Conservation (phyloP, 1,284 basidiomycete species). For the Sanghuangporus baumii region DNA sequence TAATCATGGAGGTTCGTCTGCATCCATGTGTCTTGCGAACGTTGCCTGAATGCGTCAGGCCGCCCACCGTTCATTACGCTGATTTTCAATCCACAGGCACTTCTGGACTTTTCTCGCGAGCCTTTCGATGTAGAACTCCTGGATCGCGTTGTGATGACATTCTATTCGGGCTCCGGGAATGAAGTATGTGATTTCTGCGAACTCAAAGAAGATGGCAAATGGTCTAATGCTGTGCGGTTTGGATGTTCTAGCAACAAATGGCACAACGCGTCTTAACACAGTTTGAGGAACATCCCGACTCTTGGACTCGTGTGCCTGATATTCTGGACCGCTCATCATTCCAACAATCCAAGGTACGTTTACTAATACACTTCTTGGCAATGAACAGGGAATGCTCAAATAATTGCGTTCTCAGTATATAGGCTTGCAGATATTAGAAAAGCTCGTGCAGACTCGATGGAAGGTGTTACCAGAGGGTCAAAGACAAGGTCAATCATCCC, state of each 20-base stretch:
- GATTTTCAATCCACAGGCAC: constrained; percentile 40
- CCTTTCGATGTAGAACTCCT: constrained; percentile 75
- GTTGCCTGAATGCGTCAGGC: constrained; percentile 5
- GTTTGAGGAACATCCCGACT: constrained; percentile 96
- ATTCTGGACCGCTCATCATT: constrained; percentile 85
- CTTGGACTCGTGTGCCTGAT: constrained; percentile 96
- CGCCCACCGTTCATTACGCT: neutral
- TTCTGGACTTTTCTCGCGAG: constrained; percentile 84
- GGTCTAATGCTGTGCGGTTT: neutral
- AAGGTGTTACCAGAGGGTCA: constrained; percentile 94
- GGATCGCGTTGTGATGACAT: constrained; percentile 81
- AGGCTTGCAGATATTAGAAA: constrained; percentile 91
- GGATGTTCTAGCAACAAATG: constrained; percentile 69
- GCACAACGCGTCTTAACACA: constrained; percentile 90
- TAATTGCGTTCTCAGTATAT: constrained; percentile 61
- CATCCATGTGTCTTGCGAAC: neutral
- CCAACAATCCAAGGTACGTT: constrained; percentile 83
- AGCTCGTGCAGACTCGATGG: constrained; percentile 92
- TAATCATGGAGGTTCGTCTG: constrained; percentile 12
- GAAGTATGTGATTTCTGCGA: constrained; percentile 47
- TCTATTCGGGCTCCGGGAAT: constrained; percentile 73
- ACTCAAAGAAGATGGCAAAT: constrained; percentile 2
- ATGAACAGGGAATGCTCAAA: neutral
- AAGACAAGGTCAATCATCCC: constrained; percentile 60
- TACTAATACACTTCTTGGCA: neutral